Percentiles rank a stretch among this genome's conserved stretches.
These are phyloP conservation scores for California macrophylla DNA, from an alignment of 441 rosid species.

Conservation along the genomic window DNA sequence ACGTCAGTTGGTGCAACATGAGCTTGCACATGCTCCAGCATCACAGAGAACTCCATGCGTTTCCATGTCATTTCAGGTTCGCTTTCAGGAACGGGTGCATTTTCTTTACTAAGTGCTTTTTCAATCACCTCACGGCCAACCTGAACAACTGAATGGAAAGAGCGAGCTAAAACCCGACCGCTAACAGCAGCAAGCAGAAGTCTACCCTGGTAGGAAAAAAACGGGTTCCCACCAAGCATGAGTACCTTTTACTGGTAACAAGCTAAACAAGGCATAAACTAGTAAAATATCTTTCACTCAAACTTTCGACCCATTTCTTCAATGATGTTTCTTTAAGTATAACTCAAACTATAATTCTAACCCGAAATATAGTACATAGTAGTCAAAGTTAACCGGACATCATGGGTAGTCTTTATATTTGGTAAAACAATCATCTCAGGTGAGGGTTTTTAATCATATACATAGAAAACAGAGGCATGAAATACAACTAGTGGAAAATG, in stretches of 20 bases:
- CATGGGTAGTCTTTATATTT: background rate
- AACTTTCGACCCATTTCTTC: background rate
- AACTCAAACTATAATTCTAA: conserved; percentile 11
- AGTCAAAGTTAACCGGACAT: background rate
- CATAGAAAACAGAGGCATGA: background rate
- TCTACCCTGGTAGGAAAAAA: conserved; percentile 61
- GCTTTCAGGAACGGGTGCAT: conserved; percentile 50
- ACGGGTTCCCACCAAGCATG: conserved; percentile 10
- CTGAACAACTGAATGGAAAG: conserved; percentile 80
- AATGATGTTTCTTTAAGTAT: conserved; percentile 1
- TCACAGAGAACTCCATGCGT: conserved; percentile 82
- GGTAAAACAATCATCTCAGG: background rate
- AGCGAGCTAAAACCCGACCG: conserved; percentile 86
- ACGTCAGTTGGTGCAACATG: conserved; percentile 99
- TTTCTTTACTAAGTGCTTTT: conserved; percentile 55
- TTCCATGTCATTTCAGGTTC: conserved; percentile 89
- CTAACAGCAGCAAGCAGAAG: conserved; percentile 94
- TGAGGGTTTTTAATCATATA: background rate
- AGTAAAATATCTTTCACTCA: background rate
- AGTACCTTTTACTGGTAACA: conserved; percentile 4
- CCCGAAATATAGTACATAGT: background rate
- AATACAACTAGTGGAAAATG: background rate
- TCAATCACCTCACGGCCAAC: conserved; percentile 72
- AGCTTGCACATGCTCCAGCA: conserved; percentile 97
- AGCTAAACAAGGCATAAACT: background rate